These are phyloP conservation scores for Aureobasidium sp. DNA, from an alignment of 2,329 filamentous ascomycete species.

Conservation along the genomic window DNA sequence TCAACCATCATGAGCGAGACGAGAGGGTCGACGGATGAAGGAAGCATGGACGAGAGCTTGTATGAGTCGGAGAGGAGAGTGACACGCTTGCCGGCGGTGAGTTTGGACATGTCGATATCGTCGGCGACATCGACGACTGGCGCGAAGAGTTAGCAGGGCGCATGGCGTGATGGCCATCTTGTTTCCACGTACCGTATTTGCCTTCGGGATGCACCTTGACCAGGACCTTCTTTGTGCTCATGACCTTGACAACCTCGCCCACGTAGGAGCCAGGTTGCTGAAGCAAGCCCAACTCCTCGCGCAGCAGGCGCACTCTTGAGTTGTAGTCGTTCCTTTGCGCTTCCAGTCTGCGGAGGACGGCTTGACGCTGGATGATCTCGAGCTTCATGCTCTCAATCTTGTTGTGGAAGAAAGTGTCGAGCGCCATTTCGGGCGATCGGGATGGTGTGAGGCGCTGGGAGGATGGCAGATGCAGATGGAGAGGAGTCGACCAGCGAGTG, in stretches of 20 bases:
- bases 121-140: constrained; percentile 93
- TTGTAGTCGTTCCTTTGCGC: constrained; percentile 99
- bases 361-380: constrained; percentile 98
- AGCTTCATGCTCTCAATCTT: constrained; percentile 99
- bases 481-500: neutral
- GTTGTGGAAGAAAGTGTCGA: constrained; percentile 99
- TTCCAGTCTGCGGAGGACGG: constrained; percentile 86
- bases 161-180: neutral
- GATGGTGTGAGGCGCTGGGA: neutral
- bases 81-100: constrained; percentile 94
- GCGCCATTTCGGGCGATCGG: constrained; percentile 64
- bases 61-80: constrained; percentile 95
- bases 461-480: neutral
- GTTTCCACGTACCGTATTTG: constrained; percentile 75
- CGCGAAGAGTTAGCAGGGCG: neutral
- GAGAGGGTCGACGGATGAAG: constrained; percentile 93
- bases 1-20: constrained; percentile 99
- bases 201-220: constrained; percentile 99
- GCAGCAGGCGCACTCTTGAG: constrained; percentile 85
- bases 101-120: constrained; percentile 86
- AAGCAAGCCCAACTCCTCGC: constrained; percentile 89
- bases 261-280: constrained; percentile 98
- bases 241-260: constrained; percentile 99
- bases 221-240: constrained; percentile 98
- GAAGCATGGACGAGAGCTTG: constrained; percentile 97